Evolutionary conservation across 2,329 filamentous ascomycete genomes (phyloP).

Genomic region (Penicillium decumbens): DNA sequence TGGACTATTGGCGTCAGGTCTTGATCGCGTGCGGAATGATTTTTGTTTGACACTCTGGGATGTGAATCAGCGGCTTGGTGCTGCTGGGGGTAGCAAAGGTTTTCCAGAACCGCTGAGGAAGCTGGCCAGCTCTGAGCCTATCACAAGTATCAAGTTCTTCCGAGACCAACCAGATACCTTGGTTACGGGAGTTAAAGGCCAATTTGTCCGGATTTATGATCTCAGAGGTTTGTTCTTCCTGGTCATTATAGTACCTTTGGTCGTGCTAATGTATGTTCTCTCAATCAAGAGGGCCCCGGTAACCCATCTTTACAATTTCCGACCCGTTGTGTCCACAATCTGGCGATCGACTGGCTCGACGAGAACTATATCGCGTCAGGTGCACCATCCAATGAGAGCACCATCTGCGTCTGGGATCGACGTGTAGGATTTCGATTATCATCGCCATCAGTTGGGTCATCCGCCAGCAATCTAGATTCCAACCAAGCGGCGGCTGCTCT

Average conservation of each 20-base stretch:
- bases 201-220: slow-evolving; percentile 60
- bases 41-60: slow-evolving; percentile 63
- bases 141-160: slow-evolving; percentile 63
- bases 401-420: slow-evolving; percentile 60
- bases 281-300: slow-evolving; percentile 31
- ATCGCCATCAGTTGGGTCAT: slow-evolving; percentile 32
- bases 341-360: slow-evolving; percentile 60
- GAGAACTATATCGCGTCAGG: slow-evolving; percentile 63
- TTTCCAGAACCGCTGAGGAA: slow-evolving; percentile 52
- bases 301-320: slow-evolving; percentile 47
- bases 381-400: slow-evolving; percentile 51
- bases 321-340: slow-evolving; percentile 59
- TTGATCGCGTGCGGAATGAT: slow-evolving; percentile 61
- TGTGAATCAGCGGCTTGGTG: slow-evolving; percentile 46
- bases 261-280: slow-evolving; percentile 1
- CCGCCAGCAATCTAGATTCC: slow-evolving; percentile 27
- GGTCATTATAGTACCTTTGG: background rate
- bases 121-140: slow-evolving; percentile 57
- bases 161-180: slow-evolving; percentile 56
- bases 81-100: slow-evolving; percentile 31
- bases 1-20: slow-evolving; percentile 56
- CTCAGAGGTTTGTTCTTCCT: slow-evolving; percentile 48
- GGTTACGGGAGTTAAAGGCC: slow-evolving; percentile 57
- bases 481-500: slow-evolving; percentile 49
- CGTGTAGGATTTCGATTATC: slow-evolving; percentile 44